Evolutionary conservation across 2,329 filamentous ascomycete genomes (phyloP).

Genomic region (Cladophialophora psammophila): DNA sequence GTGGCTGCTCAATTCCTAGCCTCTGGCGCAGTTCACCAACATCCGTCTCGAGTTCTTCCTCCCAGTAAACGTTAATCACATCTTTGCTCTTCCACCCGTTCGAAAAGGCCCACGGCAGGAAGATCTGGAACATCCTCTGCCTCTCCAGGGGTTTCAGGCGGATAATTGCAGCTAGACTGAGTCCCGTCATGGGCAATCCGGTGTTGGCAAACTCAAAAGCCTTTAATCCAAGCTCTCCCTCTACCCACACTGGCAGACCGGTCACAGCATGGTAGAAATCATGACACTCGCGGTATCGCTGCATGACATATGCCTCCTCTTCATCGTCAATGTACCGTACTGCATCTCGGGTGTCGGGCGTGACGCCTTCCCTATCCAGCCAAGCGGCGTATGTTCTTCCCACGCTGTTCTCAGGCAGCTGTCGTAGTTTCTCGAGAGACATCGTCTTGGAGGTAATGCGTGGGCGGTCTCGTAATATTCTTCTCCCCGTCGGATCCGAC

Average conservation of each 20-base stretch:
- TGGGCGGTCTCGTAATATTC: slow-evolving; percentile 88
- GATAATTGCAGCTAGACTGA: slow-evolving; percentile 77
- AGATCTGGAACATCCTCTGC: slow-evolving; percentile 72
- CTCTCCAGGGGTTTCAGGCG: slow-evolving; percentile 70
- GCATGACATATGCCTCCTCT: slow-evolving; percentile 98
- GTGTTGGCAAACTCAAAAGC: slow-evolving; percentile 98
- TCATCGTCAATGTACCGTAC: slow-evolving; percentile 94
- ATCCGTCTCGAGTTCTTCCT: slow-evolving; percentile 87
- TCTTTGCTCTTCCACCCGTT: slow-evolving; percentile 81
- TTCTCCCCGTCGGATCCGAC: slow-evolving; percentile 77
- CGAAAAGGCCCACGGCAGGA: slow-evolving; percentile 87
- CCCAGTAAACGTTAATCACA: slow-evolving; percentile 97
- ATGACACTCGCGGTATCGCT: slow-evolving; percentile 95
- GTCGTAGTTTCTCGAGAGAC: slow-evolving; percentile 73
- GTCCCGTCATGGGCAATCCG: slow-evolving; percentile 89
- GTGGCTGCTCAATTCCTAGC: slow-evolving; percentile 85
- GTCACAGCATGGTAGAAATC: slow-evolving; percentile 98
- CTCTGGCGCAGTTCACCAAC: slow-evolving; percentile 76
- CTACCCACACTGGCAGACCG: slow-evolving; percentile 86
- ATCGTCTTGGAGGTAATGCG: slow-evolving; percentile 79
- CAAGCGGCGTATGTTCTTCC: slow-evolving; percentile 84
- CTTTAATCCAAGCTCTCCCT: slow-evolving; percentile 97
- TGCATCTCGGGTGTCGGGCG: slow-evolving; percentile 81
- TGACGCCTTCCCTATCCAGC: slow-evolving; percentile 93
- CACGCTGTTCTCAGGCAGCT: slow-evolving; percentile 74